Base-by-base conservation (phyloP, 1,284 basidiomycete species). In the Caloboletus firmus region DNA sequence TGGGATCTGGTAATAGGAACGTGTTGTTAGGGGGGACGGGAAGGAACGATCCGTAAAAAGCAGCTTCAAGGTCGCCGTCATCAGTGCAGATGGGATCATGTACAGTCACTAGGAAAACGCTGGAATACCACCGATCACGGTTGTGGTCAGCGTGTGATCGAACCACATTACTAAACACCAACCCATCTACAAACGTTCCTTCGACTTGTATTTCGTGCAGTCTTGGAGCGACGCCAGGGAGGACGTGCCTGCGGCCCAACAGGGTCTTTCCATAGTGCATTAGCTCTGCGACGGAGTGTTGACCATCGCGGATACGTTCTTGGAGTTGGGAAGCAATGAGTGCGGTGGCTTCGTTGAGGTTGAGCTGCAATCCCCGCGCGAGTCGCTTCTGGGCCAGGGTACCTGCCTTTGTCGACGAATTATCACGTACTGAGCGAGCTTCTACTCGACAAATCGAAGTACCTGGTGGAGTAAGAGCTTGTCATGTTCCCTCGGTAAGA, bases 241-340 rank as follows among this genome's bases (percentile, higher is more conserved):
- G 78, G n/a, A 99, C 96, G 72, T 99, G 96, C 53, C 90, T 75
- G 32, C 91, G 78, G 1, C 96, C 96, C 9, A 99, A 80, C 53
- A 99, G 72, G 31, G 83, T 84, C 76, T 95, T 98, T 18, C 95
- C 94, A 57, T 91, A 78, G 52, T 93, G 85, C 95, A 98, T 98
- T 20, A 99, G 76, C 60, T 97, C 82, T 1, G 93, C 83, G 3
- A 99, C 95, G 1, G 84, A 85, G 65, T 94, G 82, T n/a, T 75
- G 71, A 5, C 95, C 96, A 88, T 98, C 95, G n/a, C 96, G 82
- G 62, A 97, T 96, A 45, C 86, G 84, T 72, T 98, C 97, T 56
- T 98, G 96, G 4, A 99, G 82, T 61, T 95, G 93, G 18, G 83
- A 84, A 1, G 93, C 88, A 61, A 99, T 94, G 30, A 99, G 82